phyloP scores from a whole-genome alignment of 2,329 filamentous ascomycete species.

The Clarireedia homoeocarpa region DNA sequence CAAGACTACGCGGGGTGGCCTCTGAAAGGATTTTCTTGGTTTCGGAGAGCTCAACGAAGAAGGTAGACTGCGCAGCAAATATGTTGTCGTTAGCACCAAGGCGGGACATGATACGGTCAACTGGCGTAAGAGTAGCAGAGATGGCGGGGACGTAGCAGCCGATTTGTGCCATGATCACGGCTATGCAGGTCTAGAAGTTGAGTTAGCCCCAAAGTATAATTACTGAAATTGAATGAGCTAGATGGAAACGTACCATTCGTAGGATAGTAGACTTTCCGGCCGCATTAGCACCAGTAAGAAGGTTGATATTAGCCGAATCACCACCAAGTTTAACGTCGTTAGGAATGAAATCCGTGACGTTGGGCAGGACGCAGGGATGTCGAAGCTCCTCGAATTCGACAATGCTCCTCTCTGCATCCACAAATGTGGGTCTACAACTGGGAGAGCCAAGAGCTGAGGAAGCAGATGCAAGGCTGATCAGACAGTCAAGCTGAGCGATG shows the following conservation, averaged over 20 bases:
- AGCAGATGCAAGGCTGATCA: slow-evolving; percentile 86
- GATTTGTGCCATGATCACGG: slow-evolving; percentile 95
- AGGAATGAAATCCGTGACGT: slow-evolving; percentile 89
- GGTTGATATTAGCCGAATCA: slow-evolving; percentile 69
- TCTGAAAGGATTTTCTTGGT: slow-evolving; percentile 97
- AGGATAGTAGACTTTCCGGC: slow-evolving; percentile 95
- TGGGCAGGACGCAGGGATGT: slow-evolving; percentile 88
- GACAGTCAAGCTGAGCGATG: slow-evolving; percentile 85
- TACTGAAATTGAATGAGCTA: not conserved
- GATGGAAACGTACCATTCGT: slow-evolving; percentile 62
- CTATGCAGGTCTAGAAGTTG: slow-evolving; percentile 66
- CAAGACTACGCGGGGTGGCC: slow-evolving; percentile 85
- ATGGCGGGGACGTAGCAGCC: slow-evolving; percentile 85
- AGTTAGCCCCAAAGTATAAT: slow-evolving; percentile 12
- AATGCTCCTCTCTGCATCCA: slow-evolving; percentile 75
- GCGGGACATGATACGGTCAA: slow-evolving; percentile 97
- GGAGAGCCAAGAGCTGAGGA: slow-evolving; percentile 78
- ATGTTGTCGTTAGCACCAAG: slow-evolving; percentile 98
- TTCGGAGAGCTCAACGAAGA: slow-evolving; percentile 95
- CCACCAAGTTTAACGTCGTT: slow-evolving; percentile 89
- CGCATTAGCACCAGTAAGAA: slow-evolving; percentile 93
- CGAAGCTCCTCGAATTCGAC: slow-evolving; percentile 90
- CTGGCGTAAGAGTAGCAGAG: slow-evolving; percentile 76
- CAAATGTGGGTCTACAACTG: slow-evolving; percentile 80
- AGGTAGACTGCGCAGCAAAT: slow-evolving; percentile 93